Evolutionary conservation across 169 alveolate species (phyloP).

Genomic region (Eimeria sp.): DNA sequence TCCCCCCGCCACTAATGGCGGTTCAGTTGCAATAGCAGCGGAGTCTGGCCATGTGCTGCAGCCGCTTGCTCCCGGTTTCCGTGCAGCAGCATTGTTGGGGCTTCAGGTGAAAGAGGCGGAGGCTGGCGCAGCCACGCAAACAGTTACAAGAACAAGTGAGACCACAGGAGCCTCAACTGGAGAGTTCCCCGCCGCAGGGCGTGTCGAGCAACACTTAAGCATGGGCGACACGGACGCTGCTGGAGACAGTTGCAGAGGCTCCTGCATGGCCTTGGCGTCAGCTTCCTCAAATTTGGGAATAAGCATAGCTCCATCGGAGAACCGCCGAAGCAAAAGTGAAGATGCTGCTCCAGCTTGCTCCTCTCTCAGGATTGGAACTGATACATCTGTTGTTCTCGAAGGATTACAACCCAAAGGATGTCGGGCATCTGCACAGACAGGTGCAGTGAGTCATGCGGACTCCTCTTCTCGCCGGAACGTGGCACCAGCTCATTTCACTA

Average conservation of each 20-base stretch:
- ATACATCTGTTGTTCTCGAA: background rate
- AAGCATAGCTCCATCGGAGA: background rate
- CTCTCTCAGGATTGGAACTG: background rate
- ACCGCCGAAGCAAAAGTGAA: slow-evolving; percentile 24
- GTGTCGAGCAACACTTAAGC: background rate
- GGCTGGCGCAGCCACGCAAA: background rate
- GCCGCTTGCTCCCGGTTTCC: slow-evolving; percentile 2
- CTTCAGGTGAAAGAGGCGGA: background rate
- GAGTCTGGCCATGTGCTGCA: slow-evolving; percentile 25
- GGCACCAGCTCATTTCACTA: slow-evolving; percentile 31
- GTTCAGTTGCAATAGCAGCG: background rate
- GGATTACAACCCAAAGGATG: background rate
- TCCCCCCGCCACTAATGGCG: background rate
- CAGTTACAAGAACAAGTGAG: background rate
- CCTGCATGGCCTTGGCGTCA: background rate
- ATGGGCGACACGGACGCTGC: background rate
- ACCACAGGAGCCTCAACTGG: background rate
- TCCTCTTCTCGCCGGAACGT: background rate
- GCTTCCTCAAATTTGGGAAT: background rate
- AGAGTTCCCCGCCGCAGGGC: background rate
- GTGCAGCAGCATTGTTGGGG: slow-evolving; percentile 14
- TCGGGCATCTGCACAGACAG: background rate
- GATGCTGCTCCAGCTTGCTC: slow-evolving; percentile 3
- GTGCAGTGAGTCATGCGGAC: background rate
- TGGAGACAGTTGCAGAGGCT: slow-evolving; percentile 37